A percentile compares a stretch with the other conserved stretches of the same genome.
These are phyloP conservation scores for Ambispora gerdemannii DNA, from an alignment of 192 early-diverging fungal genomes.

Conservation along the genomic window DNA sequence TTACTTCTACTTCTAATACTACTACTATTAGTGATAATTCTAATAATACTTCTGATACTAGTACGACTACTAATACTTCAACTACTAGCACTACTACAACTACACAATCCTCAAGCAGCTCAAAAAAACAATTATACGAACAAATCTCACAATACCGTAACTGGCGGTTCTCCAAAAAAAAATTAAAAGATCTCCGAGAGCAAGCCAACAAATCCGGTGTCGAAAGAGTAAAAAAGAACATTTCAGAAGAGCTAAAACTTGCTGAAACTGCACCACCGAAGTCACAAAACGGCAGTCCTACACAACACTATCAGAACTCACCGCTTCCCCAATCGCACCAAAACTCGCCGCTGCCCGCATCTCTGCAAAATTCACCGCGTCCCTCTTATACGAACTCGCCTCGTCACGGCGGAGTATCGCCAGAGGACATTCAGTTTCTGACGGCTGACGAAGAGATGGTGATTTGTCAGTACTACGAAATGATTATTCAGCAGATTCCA, in stretches of 20 bases:
- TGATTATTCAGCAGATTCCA: conserved; percentile 38
- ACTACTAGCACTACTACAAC: no score
- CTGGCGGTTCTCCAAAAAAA: conserved; percentile 62
- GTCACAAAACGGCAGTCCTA: not conserved
- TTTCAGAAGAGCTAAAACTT: conserved; percentile 48
- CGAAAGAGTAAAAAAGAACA: conserved; percentile 53
- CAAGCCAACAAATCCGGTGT: conserved; percentile 54
- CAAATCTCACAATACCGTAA: conserved; percentile 72
- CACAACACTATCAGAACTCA: not conserved
- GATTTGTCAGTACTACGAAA: conserved; percentile 55
- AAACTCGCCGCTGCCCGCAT: not conserved
- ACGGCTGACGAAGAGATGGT: conserved; percentile 52
- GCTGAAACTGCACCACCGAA: not conserved
- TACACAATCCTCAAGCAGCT: not conserved
- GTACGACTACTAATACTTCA: no score
- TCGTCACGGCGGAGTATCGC: conserved; percentile 25
- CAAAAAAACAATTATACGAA: conserved; percentile 52
- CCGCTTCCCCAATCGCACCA: conserved; percentile 14
- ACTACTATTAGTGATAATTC: no score
- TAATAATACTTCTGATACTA: no score
- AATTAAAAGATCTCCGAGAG: conserved; percentile 54
- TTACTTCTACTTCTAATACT: no score
- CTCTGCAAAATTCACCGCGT: not conserved
- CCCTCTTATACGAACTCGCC: conserved; percentile 24
- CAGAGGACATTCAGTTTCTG: conserved; percentile 42